These are phyloP conservation scores for Claviceps spartinae DNA, from an alignment of 2,329 filamentous ascomycete species.

Conservation along the genomic window DNA sequence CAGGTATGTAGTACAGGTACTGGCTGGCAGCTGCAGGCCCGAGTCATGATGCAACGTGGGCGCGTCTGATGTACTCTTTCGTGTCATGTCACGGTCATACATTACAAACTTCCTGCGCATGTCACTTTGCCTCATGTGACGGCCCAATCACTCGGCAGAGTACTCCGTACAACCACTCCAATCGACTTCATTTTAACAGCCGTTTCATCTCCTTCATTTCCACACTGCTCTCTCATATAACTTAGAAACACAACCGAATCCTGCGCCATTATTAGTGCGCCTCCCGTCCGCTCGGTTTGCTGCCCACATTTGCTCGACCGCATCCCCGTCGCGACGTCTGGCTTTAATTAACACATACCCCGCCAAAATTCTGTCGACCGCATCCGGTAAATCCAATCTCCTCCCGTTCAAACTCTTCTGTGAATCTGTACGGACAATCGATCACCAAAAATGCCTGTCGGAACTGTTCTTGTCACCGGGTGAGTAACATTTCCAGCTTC, in stretches of 20 bases:
- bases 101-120: background rate
- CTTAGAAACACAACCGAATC: background rate
- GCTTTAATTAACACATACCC: constrained; percentile 2
- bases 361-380: constrained; percentile 6
- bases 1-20: too few species aligned
- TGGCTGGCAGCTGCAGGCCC: too few species aligned
- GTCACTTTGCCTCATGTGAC: background rate
- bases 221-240: background rate
- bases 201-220: background rate
- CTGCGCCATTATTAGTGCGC: background rate
- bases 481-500: constrained; percentile 27
- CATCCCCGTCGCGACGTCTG: background rate
- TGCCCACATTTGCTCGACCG: background rate
- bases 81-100: too few species aligned
- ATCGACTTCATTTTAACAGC: background rate
- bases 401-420: background rate
- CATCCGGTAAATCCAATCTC: constrained; percentile 5
- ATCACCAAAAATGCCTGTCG: constrained; percentile 51
- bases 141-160: background rate
- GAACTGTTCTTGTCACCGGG: constrained; percentile 88
- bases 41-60: too few species aligned
- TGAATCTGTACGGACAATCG: background rate
- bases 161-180: background rate
- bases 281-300: background rate
- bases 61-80: too few species aligned